A percentile compares a stretch with the other conserved stretches of the same genome.
Evolutionary conservation across 1,284 basidiomycete genomes (phyloP).

Genomic region (Puccinia horiana): DNA sequence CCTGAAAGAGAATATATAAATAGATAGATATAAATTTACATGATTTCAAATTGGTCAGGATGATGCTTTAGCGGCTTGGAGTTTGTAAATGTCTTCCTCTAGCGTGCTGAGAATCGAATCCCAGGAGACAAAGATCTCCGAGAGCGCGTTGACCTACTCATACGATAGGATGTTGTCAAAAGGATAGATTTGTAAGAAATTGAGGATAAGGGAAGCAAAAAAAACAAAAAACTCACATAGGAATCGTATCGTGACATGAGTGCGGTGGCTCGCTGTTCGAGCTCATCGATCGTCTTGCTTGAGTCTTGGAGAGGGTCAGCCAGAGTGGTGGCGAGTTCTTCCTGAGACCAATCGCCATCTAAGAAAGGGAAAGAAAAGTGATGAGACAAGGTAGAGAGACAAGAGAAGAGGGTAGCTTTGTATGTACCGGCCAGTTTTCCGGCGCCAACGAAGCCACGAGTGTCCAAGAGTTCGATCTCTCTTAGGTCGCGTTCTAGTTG

Average conservation of each 20-base stretch:
- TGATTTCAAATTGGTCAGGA: neutral
- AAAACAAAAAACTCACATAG: constrained; percentile 51
- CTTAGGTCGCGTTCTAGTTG: constrained; percentile 54
- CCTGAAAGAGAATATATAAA: neutral
- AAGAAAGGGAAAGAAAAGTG: neutral
- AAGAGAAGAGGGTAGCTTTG: neutral
- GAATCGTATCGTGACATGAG: constrained; percentile 54
- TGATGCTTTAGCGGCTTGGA: neutral
- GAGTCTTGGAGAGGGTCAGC: constrained; percentile 50
- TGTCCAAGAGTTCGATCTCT: constrained; percentile 53
- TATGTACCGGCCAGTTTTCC: constrained; percentile 53
- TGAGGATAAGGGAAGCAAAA: neutral
- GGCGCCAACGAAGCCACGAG: constrained; percentile 53
- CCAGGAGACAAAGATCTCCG: constrained; percentile 55
- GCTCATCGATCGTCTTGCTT: constrained; percentile 5
- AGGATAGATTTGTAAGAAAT: neutral
- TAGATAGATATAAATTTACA: neutral
- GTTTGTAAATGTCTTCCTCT: constrained; percentile 51
- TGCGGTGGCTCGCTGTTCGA: constrained; percentile 44
- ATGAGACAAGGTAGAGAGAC: neutral
- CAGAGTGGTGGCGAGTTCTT: constrained; percentile 29
- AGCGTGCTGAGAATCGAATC: constrained; percentile 53
- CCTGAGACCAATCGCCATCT: constrained; percentile 7
- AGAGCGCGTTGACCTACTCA: constrained; percentile 54
- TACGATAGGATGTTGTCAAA: too few relatives aligned